Base-by-base conservation (phyloP, 148 eudicot species). In the Polygonum aviculare region DNA sequence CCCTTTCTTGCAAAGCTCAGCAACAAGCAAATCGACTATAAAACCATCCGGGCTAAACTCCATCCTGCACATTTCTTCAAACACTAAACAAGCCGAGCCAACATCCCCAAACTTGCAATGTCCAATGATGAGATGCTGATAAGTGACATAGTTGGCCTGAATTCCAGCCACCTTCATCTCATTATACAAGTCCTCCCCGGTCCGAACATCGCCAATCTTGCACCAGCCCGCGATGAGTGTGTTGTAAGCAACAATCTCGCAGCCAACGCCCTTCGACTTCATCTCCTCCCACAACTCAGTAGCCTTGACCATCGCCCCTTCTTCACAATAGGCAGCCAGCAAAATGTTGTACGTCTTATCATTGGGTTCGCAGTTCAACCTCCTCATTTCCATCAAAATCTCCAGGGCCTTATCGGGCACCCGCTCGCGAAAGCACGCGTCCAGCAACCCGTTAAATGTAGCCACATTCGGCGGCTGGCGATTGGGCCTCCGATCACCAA, bases 141-240 rank as follows among this genome's bases (percentile, higher is more conserved):
- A 88, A 62, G 97, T 89, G 10, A 83, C 79, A 84, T 82, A 84
- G 80, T 81, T 77, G 76, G 84, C 72, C 40, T 90, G 85, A 12
- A 90, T 57, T 5, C 89, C 90, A 62, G 74, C 69, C 85, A 87
- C 63, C 38, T 69, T 87, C 95, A 91, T 92, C 57, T 88, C 88
- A 47, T 78, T 81, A 18, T 86, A 84, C 9, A 90, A 60, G 81
- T 86, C 91, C 79, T 94, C 95, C 0, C 85, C 98, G 76, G 72
- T 85, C 9, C 50, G 82, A 65, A 90, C 75, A 73, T 84, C 83
- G 16, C 95, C 93, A 54, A 63, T 54, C 51, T 77, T 69, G 85
- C 97, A 90, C 83, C 87, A 91, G 59, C 93, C 97, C 59, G 86
- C 95, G 79, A 94, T 87, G 77, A 94, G 75, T 19, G 87, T 86